Evolutionary conservation across 2,329 filamentous ascomycete genomes (phyloP).

Genomic region (Penicillium olsonii): DNA sequence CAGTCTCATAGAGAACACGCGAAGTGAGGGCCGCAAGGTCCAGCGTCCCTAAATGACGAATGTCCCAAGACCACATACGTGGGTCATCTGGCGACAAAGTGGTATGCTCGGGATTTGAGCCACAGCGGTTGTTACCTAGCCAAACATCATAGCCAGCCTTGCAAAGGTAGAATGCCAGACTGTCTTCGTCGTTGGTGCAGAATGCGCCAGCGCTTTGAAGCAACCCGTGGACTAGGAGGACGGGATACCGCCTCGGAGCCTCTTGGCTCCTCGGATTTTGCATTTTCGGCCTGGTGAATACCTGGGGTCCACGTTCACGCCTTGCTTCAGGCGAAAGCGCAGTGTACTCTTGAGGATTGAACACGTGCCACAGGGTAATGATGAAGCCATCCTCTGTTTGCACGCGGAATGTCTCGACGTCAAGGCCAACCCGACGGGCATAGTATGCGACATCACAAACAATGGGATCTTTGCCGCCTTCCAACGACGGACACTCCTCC

Average conservation of each 20-base stretch:
- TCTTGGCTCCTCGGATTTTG: constrained; percentile 26
- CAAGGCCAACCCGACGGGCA: constrained; percentile 80
- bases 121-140: constrained; percentile 92
- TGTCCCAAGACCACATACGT: constrained; percentile 96
- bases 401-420: constrained; percentile 79
- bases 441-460: constrained; percentile 82
- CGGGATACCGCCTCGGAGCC: constrained; percentile 61
- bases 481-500: constrained; percentile 68
- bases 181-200: constrained; percentile 86
- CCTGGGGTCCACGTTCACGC: constrained; percentile 57
- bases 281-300: constrained; percentile 56
- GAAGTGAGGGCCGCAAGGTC: constrained; percentile 81
- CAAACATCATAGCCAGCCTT: constrained; percentile 94
- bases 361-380: constrained; percentile 85
- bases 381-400: constrained; percentile 94
- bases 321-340: constrained; percentile 50
- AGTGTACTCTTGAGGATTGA: constrained; percentile 74
- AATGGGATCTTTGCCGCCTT: constrained; percentile 78
- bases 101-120: constrained; percentile 75
- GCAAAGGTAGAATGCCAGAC: constrained; percentile 86
- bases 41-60: constrained; percentile 87
- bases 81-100: constrained; percentile 73
- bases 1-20: constrained; percentile 77
- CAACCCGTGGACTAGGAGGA: constrained; percentile 84
- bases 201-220: constrained; percentile 86